A percentile compares a stretch with the other conserved stretches of the same genome.
phyloP scores from a whole-genome alignment of 225 moss, liverwort and hornwort species.

The Neckera pumila region DNA sequence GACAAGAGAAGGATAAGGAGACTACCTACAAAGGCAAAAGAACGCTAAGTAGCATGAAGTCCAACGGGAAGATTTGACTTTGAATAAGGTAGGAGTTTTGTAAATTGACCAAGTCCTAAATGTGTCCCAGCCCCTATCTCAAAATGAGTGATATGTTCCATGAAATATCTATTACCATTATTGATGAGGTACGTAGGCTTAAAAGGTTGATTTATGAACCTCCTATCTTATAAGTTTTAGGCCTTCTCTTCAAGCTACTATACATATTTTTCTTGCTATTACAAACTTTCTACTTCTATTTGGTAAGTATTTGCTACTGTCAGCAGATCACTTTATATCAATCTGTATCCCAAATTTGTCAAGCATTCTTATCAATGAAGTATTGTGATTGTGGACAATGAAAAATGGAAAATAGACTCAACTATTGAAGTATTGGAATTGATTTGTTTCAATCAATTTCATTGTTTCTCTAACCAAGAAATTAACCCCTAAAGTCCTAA shows the following conservation, averaged over 20 bases:
- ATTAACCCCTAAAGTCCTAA: too few species aligned
- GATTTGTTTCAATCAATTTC: neutral
- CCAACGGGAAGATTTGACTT: neutral
- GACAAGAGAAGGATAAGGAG: neutral
- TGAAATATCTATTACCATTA: too few species aligned
- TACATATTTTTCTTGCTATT: neutral
- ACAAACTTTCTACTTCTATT: neutral
- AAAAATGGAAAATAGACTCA: neutral
- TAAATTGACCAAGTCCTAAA: too few species aligned
- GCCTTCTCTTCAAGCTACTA: neutral
- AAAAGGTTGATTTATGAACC: too few species aligned
- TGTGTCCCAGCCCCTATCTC: too few species aligned
- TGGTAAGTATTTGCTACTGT: neutral
- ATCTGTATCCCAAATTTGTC: neutral
- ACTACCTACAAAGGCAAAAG: neutral
- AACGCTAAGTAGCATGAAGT: neutral
- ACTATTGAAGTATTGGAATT: neutral
- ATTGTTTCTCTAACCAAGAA: neutral
- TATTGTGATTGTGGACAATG: neutral
- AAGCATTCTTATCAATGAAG: neutral
- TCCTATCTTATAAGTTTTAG: neutral
- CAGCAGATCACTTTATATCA: neutral
- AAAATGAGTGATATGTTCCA: too few species aligned
- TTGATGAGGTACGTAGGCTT: too few species aligned
- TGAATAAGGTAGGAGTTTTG: neutral